Evolutionary conservation across 345 rosid species (phyloP).

Genomic region (Stellera chamaejasme): DNA sequence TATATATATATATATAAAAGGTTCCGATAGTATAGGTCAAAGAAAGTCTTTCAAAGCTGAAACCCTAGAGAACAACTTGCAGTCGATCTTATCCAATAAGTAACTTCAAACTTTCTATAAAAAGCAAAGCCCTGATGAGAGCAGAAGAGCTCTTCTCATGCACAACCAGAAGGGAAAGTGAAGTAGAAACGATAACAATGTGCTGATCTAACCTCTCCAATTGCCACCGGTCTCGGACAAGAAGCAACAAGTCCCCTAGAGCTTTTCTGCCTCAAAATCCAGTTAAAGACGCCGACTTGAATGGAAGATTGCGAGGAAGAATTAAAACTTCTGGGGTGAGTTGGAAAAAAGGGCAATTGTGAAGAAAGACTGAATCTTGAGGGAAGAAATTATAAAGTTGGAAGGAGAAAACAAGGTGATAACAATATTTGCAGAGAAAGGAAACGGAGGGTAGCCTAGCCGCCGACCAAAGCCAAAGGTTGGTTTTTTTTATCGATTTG

Average conservation of each 20-base stretch:
- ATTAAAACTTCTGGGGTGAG: background rate
- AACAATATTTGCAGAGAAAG: conserved; percentile 12
- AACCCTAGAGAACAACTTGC: conserved; percentile 11
- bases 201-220: conserved; percentile 14
- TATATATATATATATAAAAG: conserved; percentile 13
- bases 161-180: background rate
- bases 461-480: conserved; percentile 11
- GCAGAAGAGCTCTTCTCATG: conserved; percentile 9
- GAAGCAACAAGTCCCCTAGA: conserved; percentile 33
- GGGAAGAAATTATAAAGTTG: conserved; percentile 16
- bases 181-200: background rate
- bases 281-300: conserved; percentile 3
- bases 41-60: conserved; percentile 6
- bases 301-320: conserved; percentile 1
- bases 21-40: conserved; percentile 9
- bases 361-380: conserved; percentile 10
- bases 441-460: conserved; percentile 13
- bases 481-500: conserved; percentile 6
- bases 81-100: conserved; percentile 15
- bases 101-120: conserved; percentile 15
- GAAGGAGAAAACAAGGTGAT: conserved; percentile 6
- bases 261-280: conserved; percentile 7
- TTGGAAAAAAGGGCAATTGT: conserved; percentile 9
- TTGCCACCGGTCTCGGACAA: conserved; percentile 9
- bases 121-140: background rate